Evolutionary conservation across 2,329 filamentous ascomycete species (phyloP).

Genomic region (Aspergillus spinulosporus): DNA sequence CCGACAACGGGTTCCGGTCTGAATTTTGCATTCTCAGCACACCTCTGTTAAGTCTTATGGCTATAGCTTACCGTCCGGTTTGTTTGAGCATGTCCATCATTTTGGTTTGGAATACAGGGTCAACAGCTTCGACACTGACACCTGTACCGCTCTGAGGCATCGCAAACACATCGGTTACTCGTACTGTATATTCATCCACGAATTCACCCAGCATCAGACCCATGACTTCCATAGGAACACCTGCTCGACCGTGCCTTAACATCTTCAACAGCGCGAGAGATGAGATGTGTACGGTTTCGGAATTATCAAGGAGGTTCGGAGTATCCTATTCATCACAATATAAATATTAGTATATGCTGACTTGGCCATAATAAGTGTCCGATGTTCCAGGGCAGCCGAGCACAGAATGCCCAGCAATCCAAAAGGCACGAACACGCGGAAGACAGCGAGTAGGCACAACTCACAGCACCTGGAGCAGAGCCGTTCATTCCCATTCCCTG

Average conservation of each 20-base stretch:
- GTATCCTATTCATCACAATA: constrained; percentile 65
- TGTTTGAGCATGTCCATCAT: constrained; percentile 99
- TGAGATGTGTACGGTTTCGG: constrained; percentile 98
- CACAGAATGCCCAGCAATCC: neutral
- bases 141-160: constrained; percentile 99
- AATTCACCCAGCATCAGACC: constrained; percentile 98
- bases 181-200: constrained; percentile 97
- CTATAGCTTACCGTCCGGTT: constrained; percentile 74
- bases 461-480: constrained; percentile 42
- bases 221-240: constrained; percentile 99
- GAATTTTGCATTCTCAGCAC: constrained; percentile 17
- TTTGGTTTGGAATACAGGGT: constrained; percentile 98
- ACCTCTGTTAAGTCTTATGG: neutral
- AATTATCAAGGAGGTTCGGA: constrained; percentile 91
- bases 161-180: constrained; percentile 97
- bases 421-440: neutral
- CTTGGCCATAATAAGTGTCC: neutral
- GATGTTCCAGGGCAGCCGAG: neutral
- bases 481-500: constrained; percentile 56
- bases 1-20: constrained; percentile 96
- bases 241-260: constrained; percentile 93
- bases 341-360: constrained; percentile 13
- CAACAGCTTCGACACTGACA: constrained; percentile 96
- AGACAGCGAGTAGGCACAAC: constrained; percentile 19
- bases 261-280: constrained; percentile 97